Base-by-base conservation (phyloP, 495 filamentous ascomycete species). In the Talaromyces adpressus region DNA sequence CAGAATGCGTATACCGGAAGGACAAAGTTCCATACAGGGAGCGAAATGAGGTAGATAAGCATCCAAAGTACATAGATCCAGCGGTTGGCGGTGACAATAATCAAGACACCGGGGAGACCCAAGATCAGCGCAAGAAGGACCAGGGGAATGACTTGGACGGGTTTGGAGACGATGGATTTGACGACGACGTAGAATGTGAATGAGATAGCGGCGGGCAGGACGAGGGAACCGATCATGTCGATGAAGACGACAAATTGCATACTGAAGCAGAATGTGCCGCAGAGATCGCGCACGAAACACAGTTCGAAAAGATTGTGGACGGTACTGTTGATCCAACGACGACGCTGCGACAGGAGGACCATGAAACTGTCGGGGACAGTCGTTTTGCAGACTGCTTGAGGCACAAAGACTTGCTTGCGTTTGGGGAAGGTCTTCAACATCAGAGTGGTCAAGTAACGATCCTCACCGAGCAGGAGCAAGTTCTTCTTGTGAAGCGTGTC, bases 401-500 rank as follows among this genome's bases (percentile, higher is more conserved):
- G 95, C 18, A 99, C 92, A 70, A 98, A 99, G 61, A 98, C 90
- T 73, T 99, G 95, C 73, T 98, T 98, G 23, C 95, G 89, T 81
- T 99, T 99, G 59, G 95, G 94, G 83, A 99, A 99, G 2, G 95
- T 99, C 73, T 91, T 90, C 39, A 99, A 82, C 95, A 99, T 99
- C 61, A 99, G 85, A 6, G 95, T 98, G 32, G 91, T 92, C 56
- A 99, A 81, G 70, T 97, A 99, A 45, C 95, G 92, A 85, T 99
- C 94, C 72, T 98, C 94, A 64, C 94, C 94, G 2, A 98, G 88
- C 20, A 98, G 84, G 36, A 97, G 81, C 69, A 98, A 79, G 69
- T 98, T 98, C 88, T 98, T 98, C 81, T 93, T 94, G 82, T 98
- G 94, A 64, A 98, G 77, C 16, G 94, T 98, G 66, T 98, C 94